Evolutionary conservation across 768 basidiomycete species (phyloP), one percentile per base, ranked within the genome.

Genomic region (Lactarius psammicola): DNA sequence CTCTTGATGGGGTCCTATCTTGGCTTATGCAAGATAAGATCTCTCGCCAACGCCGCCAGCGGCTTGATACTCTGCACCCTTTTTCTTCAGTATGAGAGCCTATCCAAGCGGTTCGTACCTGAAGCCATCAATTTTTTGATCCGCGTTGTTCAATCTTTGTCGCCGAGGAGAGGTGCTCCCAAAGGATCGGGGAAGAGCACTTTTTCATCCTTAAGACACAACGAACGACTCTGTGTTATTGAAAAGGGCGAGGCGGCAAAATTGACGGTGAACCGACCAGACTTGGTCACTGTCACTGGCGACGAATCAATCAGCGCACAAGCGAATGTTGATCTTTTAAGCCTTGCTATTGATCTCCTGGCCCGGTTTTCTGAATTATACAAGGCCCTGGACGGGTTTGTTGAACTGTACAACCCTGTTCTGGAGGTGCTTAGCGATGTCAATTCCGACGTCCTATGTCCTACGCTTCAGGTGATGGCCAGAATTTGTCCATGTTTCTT

Each of bases 1-100:
- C 77, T 98, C 20, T 83, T 98, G 62, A 91, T 97, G 80, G 93
- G 91, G 1, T 88, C 94, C 55, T 98, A 98, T 74, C 87, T 99
- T 20, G 88, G 88, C 9, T 80, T 99, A 33, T 84, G 87, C 62
- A 87, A 94, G 4, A 83, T 98, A 1, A 84, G 95, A 59, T 85
- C 85, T 13, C 72, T 92, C 18, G 67, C 76, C 20, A 95, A 99
- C 75, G 72, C 98, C 58, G 82, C 89, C 1, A 89, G 89, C 62
- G 97, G 97, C 1, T 77, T 98, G 49, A 97, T 97, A 80, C 78
- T 98, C 26, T 93, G 89, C 74, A 90, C 92, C 1, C 78, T 98
- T 3, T 86, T 92, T 74, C 75, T 88, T 38, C 87, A 98, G 76
- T 98, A 88, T 72, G 96, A 98, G 78, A 74, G 76, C 44, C 76